Conservation (phyloP, 208 protist species). For the Crithidia expoeki region DNA sequence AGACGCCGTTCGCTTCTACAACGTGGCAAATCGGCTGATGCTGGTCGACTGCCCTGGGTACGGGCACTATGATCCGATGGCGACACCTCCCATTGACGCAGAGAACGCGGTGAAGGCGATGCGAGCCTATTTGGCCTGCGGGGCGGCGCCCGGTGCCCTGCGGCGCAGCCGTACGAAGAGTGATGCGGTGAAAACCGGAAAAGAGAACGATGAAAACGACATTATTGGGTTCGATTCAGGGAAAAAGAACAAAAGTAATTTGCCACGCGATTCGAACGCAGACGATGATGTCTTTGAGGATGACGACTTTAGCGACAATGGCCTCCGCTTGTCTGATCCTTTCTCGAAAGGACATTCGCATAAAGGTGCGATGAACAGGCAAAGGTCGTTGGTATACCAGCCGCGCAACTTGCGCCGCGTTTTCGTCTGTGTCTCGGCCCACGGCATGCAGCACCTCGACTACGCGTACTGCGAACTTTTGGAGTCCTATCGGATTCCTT, state of each 20-base stretch:
- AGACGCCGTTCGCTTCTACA: conserved; percentile 78
- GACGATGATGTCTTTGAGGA: not conserved
- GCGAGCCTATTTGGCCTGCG: conserved; percentile 60
- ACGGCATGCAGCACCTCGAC: conserved; percentile 81
- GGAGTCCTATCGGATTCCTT: conserved; percentile 67
- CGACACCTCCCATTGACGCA: conserved; percentile 61
- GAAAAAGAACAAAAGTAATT: too few relatives aligned
- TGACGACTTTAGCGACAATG: too few relatives aligned
- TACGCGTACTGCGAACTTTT: conserved; percentile 73
- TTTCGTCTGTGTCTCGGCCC: conserved; percentile 79
- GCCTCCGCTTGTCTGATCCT: too few relatives aligned
- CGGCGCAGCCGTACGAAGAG: not conserved
- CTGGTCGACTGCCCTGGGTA: conserved; percentile 91
- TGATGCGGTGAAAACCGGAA: too few relatives aligned
- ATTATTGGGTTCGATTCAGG: too few relatives aligned
- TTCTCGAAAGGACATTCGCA: too few relatives aligned
- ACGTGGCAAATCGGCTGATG: conserved; percentile 58
- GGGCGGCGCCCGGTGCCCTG: conserved; percentile 22
- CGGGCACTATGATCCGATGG: conserved; percentile 81
- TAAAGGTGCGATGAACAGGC: not conserved
- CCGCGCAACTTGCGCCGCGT: conserved; percentile 74
- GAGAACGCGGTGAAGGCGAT: conserved; percentile 75
- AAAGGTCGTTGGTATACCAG: conserved; percentile 8
- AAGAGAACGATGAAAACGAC: too few relatives aligned
- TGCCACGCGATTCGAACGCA: too few relatives aligned